A percentile compares a stretch with the other conserved stretches of the same genome.
phyloP scores from a whole-genome alignment of 176 grass and related monocot genomes.

The Ensete ventricosum region DNA sequence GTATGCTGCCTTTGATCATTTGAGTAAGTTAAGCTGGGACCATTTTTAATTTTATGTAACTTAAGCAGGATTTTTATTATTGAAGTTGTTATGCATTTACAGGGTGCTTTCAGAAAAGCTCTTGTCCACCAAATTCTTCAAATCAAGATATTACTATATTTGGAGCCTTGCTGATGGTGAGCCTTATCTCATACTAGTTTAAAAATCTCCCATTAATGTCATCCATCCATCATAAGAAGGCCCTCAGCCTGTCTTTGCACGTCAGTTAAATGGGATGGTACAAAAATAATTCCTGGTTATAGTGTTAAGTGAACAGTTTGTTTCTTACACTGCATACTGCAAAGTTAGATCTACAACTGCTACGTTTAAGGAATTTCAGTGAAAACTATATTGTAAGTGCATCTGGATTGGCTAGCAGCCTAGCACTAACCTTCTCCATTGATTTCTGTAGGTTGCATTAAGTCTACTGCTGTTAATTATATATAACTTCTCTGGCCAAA shows the following conservation, averaged over 20 bases:
- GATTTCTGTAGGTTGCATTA: slow-evolving; percentile 45
- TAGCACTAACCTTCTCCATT: neutral
- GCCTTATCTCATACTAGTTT: neutral
- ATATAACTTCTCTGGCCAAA: slow-evolving; percentile 91
- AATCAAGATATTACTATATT: slow-evolving; percentile 96
- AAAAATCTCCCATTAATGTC: too few relatives aligned
- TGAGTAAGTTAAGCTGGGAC: neutral
- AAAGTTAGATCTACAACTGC: neutral
- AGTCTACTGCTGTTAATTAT: slow-evolving; percentile 64
- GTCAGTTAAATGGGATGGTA: too few relatives aligned
- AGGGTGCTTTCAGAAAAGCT: slow-evolving; percentile 72
- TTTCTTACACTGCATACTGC: too few relatives aligned
- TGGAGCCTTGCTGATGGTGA: slow-evolving; percentile 67
- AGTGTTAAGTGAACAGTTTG: too few relatives aligned
- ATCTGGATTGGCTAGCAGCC: neutral
- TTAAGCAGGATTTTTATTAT: neutral
- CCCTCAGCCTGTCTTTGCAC: too few relatives aligned
- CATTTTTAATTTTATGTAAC: neutral
- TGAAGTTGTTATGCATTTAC: slow-evolving; percentile 9
- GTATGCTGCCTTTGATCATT: neutral
- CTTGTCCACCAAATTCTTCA: slow-evolving; percentile 59
- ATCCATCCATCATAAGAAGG: too few relatives aligned
- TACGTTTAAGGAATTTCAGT: neutral
- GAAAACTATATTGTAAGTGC: neutral
- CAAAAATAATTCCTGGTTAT: too few relatives aligned